Conservation (phyloP, 139 green algal genomes). For the Edaphochlamys debaryana region DNA sequence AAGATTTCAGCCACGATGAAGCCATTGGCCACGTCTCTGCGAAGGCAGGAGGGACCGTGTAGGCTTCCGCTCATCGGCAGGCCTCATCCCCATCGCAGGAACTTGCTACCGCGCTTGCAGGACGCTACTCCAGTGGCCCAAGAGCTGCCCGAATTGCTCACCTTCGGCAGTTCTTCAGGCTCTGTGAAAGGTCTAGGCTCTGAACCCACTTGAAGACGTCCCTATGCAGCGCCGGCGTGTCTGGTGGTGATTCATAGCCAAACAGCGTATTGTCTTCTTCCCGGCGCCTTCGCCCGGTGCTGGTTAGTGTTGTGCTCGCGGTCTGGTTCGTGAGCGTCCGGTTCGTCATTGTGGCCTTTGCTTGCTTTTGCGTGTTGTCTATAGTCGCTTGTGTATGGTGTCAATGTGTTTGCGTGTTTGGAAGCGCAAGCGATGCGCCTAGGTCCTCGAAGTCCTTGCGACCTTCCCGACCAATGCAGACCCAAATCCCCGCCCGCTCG, state of each 20-base stretch:
- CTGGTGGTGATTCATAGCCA: constrained; percentile 64
- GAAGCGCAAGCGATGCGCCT: no score
- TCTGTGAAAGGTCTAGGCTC: constrained; percentile 60
- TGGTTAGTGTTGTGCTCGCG: neutral
- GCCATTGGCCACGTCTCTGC: constrained; percentile 67
- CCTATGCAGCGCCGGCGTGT: constrained; percentile 43
- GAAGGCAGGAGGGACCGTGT: neutral
- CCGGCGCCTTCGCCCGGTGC: constrained; percentile 16
- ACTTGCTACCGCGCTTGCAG: no score
- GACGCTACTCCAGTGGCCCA: neutral
- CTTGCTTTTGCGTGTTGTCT: neutral
- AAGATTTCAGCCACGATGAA: constrained; percentile 72
- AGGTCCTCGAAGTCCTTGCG: neutral
- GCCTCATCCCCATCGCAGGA: neutral
- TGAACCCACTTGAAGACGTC: constrained; percentile 72
- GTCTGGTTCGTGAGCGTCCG: constrained; percentile 11
- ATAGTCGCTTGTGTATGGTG: neutral
- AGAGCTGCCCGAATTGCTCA: neutral
- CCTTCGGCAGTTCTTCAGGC: constrained; percentile 60
- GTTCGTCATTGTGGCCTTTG: constrained; percentile 24
- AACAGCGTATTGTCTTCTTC: constrained; percentile 54
- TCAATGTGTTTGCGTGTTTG: neutral
- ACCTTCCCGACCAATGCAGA: neutral
- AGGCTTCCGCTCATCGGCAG: neutral
- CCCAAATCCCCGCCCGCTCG: neutral